A percentile compares a stretch with the other conserved stretches of the same genome.
phyloP scores from a whole-genome alignment of 2,329 filamentous ascomycete genomes.

The Dothideomycetidae sp. region DNA sequence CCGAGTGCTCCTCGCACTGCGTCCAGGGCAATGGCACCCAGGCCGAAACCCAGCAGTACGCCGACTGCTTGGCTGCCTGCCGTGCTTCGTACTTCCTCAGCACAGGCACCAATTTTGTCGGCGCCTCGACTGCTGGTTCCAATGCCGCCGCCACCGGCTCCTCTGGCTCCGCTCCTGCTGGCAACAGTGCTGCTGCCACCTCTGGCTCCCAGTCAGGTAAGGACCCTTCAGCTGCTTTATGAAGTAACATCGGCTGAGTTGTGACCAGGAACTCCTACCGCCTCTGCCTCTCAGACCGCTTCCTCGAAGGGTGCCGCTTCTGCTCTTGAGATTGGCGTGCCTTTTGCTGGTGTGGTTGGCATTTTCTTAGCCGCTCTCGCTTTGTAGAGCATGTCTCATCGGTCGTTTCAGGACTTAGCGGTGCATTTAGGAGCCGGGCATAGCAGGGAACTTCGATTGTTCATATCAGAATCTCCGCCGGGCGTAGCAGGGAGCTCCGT shows the following conservation, averaged over 20 bases:
- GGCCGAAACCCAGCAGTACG: constrained; percentile 32
- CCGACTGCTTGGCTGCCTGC: constrained; percentile 36
- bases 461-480: no score
- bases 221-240: no score
- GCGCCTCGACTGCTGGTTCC: constrained; percentile 14
- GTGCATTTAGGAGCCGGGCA: no score
- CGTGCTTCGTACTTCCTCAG: constrained; percentile 10
- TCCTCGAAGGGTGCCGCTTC: constrained; percentile 7
- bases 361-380: constrained; percentile 10
- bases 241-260: no score
- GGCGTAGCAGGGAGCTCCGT: no score
- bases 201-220: constrained; percentile 23
- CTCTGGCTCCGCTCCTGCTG: constrained; percentile 13
- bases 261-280: constrained; percentile 15
- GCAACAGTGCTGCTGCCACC: constrained; percentile 13
- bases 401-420: no score
- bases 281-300: constrained; percentile 4
- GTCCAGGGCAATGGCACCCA: constrained; percentile 38
- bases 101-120: constrained; percentile 9
- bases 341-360: constrained; percentile 10
- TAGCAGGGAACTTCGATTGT: no score
- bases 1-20: constrained; percentile 37
- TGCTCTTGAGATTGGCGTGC: constrained; percentile 9
- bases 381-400: constrained; percentile 11
- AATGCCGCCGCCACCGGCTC: constrained; percentile 17